Percentiles rank a stretch among this genome's conserved stretches.
Evolutionary conservation across 805 yeast species (phyloP).

Genomic region (Ogataea pignaliae): DNA sequence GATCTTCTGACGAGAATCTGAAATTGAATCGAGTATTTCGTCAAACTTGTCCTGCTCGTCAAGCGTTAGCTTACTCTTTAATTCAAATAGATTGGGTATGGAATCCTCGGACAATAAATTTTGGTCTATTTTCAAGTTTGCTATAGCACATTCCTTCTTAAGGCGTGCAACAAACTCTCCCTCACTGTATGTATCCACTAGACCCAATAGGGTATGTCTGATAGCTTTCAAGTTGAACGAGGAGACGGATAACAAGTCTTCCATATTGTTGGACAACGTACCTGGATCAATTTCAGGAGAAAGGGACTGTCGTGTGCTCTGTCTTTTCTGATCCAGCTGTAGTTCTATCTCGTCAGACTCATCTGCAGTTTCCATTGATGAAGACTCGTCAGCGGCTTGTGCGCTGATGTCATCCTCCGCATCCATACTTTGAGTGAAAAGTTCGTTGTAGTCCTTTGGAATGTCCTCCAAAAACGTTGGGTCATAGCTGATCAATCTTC

Average conservation of each 20-base stretch:
- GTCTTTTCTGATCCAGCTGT: not conserved
- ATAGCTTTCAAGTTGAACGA: conserved; percentile 76
- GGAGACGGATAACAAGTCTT: conserved; percentile 56
- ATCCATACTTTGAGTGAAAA: conserved; percentile 9
- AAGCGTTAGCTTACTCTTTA: conserved; percentile 51
- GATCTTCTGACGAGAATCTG: conserved; percentile 69
- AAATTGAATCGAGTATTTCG: conserved; percentile 60
- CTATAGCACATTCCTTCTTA: conserved; percentile 16
- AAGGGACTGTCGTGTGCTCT: not conserved
- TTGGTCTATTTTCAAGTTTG: conserved; percentile 19
- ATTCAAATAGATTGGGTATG: conserved; percentile 54
- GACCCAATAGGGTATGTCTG: conserved; percentile 64
- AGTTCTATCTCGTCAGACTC: not conserved
- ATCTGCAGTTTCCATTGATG: not conserved
- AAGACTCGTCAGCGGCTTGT: conserved; percentile 2
- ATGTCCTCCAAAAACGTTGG: conserved; percentile 21
- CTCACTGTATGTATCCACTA: conserved; percentile 27
- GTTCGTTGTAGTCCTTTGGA: conserved; percentile 22
- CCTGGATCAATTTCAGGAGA: conserved; percentile 23
- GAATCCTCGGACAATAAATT: conserved; percentile 6
- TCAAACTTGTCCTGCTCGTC: conserved; percentile 54
- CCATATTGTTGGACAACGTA: conserved; percentile 51
- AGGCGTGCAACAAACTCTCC: conserved; percentile 21
- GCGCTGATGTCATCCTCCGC: conserved; percentile 3
- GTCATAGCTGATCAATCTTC: conserved; percentile 30